A percentile compares a stretch with the other conserved stretches of the same genome.
phyloP scores from a whole-genome alignment of 352 stramenopile genomes.

The Phytophthora podocarpi region DNA sequence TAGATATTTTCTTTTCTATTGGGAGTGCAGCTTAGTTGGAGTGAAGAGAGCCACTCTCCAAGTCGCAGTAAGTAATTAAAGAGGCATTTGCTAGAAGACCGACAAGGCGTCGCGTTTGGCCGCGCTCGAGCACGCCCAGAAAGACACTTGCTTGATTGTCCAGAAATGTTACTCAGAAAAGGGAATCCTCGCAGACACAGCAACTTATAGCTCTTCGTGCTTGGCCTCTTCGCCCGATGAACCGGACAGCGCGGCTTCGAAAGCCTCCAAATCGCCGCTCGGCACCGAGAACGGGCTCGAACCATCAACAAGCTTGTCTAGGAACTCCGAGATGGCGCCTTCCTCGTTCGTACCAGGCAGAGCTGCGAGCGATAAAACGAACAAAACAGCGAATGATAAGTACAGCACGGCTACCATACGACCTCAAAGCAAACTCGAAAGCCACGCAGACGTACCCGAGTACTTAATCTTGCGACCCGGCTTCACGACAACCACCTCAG shows the following conservation, averaged over 20 bases:
- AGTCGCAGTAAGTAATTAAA: conserved; percentile 36
- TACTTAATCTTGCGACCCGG: conserved; percentile 68
- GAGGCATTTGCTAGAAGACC: conserved; percentile 16
- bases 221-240: conserved; percentile 12
- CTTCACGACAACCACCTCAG: conserved; percentile 62
- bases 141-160: conserved; percentile 6
- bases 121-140: not conserved
- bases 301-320: conserved; percentile 74
- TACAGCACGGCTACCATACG: not conserved
- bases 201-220: conserved; percentile 38
- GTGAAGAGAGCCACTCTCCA: no score
- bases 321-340: conserved; percentile 44
- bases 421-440: not conserved
- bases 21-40: conserved; percentile 15
- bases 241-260: conserved; percentile 28
- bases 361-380: conserved; percentile 34
- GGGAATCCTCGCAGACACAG: not conserved
- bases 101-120: not conserved
- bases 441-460: conserved; percentile 41
- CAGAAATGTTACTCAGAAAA: conserved; percentile 3
- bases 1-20: conserved; percentile 20
- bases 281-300: conserved; percentile 50
- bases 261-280: conserved; percentile 24
- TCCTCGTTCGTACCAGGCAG: conserved; percentile 38
- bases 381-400: conserved; percentile 7